Base-by-base conservation (phyloP, 2,329 filamentous ascomycete species). In the Exophiala sideris region DNA sequence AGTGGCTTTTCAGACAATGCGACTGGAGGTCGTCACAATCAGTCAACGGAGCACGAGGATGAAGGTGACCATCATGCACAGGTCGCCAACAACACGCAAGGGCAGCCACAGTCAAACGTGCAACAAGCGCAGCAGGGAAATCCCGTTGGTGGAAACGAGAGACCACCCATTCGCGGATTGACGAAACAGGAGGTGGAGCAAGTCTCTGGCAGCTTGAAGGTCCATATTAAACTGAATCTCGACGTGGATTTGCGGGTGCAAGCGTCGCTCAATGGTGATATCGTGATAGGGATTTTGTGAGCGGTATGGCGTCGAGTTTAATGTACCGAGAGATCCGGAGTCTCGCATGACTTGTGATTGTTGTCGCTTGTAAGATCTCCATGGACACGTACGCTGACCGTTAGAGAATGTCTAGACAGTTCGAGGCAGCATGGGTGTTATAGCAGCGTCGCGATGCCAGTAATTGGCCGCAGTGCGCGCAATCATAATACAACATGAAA, bases 311-410 rank as follows among this genome's bases (percentile, higher is more conserved):
- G 14, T 40, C 14, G 12, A 40, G 38, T 1, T 14, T 12, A 16
- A 14, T 40, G n/a, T 40, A 18, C 16, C 16, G 16, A 18, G 16
- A 18, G 16, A 18, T n/a, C 16, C 16, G 16, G 16, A 18, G 2
- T 18, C 16, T 18, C 3, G 16, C 16, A 18, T 52, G 14, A 18
- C 12, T 21, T 4, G 12, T 20, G 8, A 42, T 10, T 11, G 3
- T 24, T 4, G 12, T 6, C 10, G 18, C 9, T 7, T 14, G 11
- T 20, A 35, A 16, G 39, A 56, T 61, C 29, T 48, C 52, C 50
- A 54, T 61, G 58, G 58, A 57, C 32, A 56, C 48, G 18, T 58
- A 54, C 32, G 58, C 58, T 33, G 54, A 58, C 34, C 58, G 56
- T 10, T 61, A 52, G 52, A 53, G 58, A 42, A 34, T 61, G 50